phyloP scores from a whole-genome alignment of 108 stramenopile genomes.

The Fragilariopsis cylindrus region DNA sequence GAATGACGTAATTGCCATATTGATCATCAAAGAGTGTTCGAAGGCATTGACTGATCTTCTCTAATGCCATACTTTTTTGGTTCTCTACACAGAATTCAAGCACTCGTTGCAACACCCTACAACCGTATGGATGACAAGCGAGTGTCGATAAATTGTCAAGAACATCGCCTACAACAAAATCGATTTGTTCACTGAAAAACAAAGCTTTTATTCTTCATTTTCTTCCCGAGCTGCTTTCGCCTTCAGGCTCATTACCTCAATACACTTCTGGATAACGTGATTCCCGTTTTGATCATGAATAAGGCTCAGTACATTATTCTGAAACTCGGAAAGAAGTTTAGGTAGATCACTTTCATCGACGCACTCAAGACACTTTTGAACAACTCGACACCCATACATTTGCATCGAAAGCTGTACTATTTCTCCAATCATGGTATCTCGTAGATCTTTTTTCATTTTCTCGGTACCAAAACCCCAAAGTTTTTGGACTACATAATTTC shows the following conservation, averaged over 20 bases:
- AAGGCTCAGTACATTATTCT: constrained; percentile 84
- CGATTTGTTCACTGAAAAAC: constrained; percentile 71
- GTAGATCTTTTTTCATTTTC: constrained; percentile 67
- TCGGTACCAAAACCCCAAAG: constrained; percentile 91
- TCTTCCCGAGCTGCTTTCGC: constrained; percentile 44
- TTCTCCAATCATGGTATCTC: constrained; percentile 69
- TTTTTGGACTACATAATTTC: constrained; percentile 97
- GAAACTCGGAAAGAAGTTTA: constrained; percentile 82
- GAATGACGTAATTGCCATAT: constrained; percentile 92
- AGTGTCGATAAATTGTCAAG: constrained; percentile 80
- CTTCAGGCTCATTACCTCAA: constrained; percentile 80
- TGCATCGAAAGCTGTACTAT: constrained; percentile 83
- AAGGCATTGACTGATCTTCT: constrained; percentile 61
- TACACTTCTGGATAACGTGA: constrained; percentile 97
- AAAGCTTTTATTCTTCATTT: constrained; percentile 45
- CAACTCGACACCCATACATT: constrained; percentile 96
- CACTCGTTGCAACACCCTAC: constrained; percentile 95
- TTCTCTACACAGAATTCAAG: constrained; percentile 90
- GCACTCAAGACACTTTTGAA: constrained; percentile 92
- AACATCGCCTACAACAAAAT: constrained; percentile 93
- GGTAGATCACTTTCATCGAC: constrained; percentile 75
- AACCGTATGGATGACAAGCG: constrained; percentile 95
- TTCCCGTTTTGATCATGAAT: constrained; percentile 98
- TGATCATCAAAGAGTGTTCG: constrained; percentile 81
- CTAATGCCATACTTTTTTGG: constrained; percentile 68